phyloP scores from a whole-genome alignment of 306 rosid species.

The Ormosia emarginata region DNA sequence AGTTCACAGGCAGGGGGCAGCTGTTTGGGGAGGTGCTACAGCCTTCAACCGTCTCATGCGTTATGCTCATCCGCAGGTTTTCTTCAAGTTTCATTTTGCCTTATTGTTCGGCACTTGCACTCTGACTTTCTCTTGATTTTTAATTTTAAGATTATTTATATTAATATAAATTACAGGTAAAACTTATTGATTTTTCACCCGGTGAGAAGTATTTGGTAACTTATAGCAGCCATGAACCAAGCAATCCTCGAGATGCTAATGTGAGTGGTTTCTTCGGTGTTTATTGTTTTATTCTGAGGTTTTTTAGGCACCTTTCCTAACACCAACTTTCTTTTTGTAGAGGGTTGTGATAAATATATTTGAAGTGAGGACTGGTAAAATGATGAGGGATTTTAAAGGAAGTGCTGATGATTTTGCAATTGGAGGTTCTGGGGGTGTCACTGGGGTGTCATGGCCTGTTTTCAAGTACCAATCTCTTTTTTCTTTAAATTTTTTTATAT shows the following conservation, averaged over 20 bases:
- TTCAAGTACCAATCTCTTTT: constrained; percentile 48
- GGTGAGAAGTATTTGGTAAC: constrained; percentile 86
- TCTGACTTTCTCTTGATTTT: not conserved
- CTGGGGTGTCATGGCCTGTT: constrained; percentile 89
- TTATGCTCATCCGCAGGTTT: constrained; percentile 85
- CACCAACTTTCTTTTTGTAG: constrained; percentile 32
- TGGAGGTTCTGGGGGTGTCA: constrained; percentile 78
- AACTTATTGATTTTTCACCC: constrained; percentile 83
- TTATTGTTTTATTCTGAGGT: not conserved
- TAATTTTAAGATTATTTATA: not conserved
- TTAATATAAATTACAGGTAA: constrained; percentile 48
- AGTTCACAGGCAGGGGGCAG: constrained; percentile 86
- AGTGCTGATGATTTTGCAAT: constrained; percentile 79
- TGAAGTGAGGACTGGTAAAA: constrained; percentile 89
- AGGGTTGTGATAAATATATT: constrained; percentile 81
- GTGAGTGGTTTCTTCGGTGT: constrained; percentile 43
- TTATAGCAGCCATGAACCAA: constrained; percentile 86
- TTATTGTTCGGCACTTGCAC: not conserved
- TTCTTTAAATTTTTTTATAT: not conserved
- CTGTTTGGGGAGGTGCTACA: constrained; percentile 90
- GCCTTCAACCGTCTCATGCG: constrained; percentile 78
- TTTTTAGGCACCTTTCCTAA: constrained; percentile 24
- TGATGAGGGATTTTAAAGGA: constrained; percentile 91
- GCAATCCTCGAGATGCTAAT: constrained; percentile 86
- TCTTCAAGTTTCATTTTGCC: not conserved